These are phyloP conservation scores for Penicillium paradoxum DNA, from an alignment of 495 filamentous ascomycete genomes.

Conservation along the genomic window DNA sequence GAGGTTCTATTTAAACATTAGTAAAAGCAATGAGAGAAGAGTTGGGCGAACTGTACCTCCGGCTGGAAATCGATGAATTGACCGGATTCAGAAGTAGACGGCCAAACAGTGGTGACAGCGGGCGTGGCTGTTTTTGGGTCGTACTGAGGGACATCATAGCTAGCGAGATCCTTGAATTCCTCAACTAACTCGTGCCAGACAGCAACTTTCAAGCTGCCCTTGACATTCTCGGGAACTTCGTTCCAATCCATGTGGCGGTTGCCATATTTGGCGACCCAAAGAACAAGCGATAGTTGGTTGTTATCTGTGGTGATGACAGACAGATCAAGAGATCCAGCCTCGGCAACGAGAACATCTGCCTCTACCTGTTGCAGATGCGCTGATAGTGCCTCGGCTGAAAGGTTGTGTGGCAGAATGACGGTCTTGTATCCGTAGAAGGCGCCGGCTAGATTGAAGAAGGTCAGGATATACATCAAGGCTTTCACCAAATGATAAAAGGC, in stretches of 20 bases:
- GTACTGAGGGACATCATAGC: conserved; percentile 46
- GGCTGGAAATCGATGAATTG: conserved; percentile 75
- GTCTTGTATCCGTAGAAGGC: conserved; percentile 78
- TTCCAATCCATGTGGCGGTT: conserved; percentile 91
- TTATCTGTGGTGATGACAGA: conserved; percentile 63
- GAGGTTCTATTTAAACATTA: conserved; percentile 53
- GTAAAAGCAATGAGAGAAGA: neutral
- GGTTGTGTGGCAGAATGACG: conserved; percentile 80
- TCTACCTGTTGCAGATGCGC: conserved; percentile 62
- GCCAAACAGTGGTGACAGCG: conserved; percentile 56
- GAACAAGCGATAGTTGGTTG: conserved; percentile 65
- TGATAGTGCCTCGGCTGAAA: conserved; percentile 58
- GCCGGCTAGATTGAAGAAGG: conserved; percentile 43
- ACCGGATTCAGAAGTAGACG: conserved; percentile 45
- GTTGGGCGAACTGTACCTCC: conserved; percentile 36
- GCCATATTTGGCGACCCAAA: conserved; percentile 91
- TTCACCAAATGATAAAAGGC: neutral
- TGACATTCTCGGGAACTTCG: conserved; percentile 69
- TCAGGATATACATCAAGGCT: conserved; percentile 4
- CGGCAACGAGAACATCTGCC: conserved; percentile 77
- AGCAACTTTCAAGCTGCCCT: conserved; percentile 65
- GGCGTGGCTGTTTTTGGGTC: conserved; percentile 50
- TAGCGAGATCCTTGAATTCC: conserved; percentile 46
- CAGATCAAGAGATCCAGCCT: conserved; percentile 83
- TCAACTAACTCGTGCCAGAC: conserved; percentile 85